Base-by-base conservation (phyloP, 2,329 filamentous ascomycete genomes). In the Aspergillus ochraceoroseus region DNA sequence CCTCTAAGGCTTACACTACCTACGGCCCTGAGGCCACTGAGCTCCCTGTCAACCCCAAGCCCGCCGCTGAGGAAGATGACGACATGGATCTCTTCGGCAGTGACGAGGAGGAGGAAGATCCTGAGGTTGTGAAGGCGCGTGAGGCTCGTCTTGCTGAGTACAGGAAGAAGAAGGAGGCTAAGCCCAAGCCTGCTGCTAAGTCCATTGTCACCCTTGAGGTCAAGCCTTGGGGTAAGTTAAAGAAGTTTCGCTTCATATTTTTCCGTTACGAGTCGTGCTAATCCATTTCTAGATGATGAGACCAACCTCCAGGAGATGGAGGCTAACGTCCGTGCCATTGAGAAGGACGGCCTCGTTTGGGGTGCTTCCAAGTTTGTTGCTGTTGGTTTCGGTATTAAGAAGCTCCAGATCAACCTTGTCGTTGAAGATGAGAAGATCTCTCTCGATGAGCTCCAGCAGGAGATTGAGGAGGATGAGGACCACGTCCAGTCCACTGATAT, bases 341-440 rank as follows among this genome's bases (percentile, higher is more conserved):
- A 90, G 72, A 81, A 85, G 77, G 90, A 96, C 34, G 92, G 92
- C 73, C 86, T 98, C 49, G 82, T 94, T 52, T 98, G 92, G 92
- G 90, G 90, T 81, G 81, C 76, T 53, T 89, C 85, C 68, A 86
- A 92, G 77, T 76, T 95, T 53, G 83, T 94, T 37, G 70, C 89
- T 54, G 83, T 98, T 60, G 90, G 89, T 63, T 98, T 87, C 78
- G 92, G 92, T 77, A 94, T 98, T 77, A 92, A 86, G 79, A 96
- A 96, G 81, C 82, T 98, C 52, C 90, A 96, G 80, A 94, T 98
- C 77, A 96, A 87, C 83, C 72, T 96, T 57, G 88, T 96, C 59
- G 75, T 96, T 53, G 92, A 96, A 77, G 92, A 98, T 67, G 90
- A 96, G 55, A 95, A 95, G 80, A 70, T 98, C 65, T 89, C 86